Base-by-base conservation (phyloP, 805 yeast species). In the Lachancea kluyveri region DNA sequence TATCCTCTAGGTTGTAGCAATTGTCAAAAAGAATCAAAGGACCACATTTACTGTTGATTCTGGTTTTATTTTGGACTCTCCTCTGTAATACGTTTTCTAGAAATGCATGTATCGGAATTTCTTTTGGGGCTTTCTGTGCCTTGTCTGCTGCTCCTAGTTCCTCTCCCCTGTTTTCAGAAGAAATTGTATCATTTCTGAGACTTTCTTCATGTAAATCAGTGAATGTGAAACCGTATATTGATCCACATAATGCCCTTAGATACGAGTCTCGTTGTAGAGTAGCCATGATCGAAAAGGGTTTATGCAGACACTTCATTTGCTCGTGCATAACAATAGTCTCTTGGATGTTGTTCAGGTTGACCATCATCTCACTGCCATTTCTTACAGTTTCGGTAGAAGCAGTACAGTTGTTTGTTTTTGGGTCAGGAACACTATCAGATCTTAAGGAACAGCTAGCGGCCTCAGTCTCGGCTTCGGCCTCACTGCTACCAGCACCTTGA, bases 261-360 rank as follows among this genome's bases (percentile, higher is more conserved):
- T 20, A 33, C 12, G n/a, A 28, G 24, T 33, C 36, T 8, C 31
- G 24, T 23, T 33, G 36, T 24, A 27, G 5, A 22, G 22, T 21
- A 6, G 36, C 36, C 9, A 33, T 8, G 13, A 19, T 16, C n/a
- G 36, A 33, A 19, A 29, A 27, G 8, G 32, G 31, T 12, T 21
- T 26, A 31, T 33, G 32, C 8, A 15, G 13, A 17, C 27, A 33
- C 10, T 18, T 27, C 26, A 20, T 27, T 14, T 28, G 36, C 5
- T 28, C 26, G 18, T 29, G 28, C 4, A 20, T 19, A n/a, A 33
- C 30, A 8, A 33, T 17, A 8, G 29, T 33, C 13, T 33, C 36
- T 16, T 33, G 27, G 5, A 26, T 8, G 18, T 27, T 24, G 12
- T 9, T 23, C n/a, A 33, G 25, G n/a, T 21, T 32, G 12, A 32